These are phyloP conservation scores for Limnanthes douglasii DNA, from an alignment of 345 rosid genomes.

Conservation along the genomic window DNA sequence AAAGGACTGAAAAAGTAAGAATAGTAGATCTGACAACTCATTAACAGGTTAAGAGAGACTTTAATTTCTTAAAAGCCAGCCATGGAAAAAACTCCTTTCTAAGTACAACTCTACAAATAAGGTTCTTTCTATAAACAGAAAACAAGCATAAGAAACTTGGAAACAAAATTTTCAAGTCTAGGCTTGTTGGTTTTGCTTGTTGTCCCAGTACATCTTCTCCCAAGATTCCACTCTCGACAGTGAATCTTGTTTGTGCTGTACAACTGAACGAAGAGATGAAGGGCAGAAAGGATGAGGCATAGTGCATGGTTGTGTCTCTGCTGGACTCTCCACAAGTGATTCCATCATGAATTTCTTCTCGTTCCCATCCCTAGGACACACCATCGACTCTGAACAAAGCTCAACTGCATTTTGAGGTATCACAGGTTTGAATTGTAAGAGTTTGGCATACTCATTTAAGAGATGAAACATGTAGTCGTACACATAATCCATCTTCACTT, in stretches of 20 bases:
- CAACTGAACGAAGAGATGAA: slow-evolving; percentile 17
- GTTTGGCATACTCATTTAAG: slow-evolving; percentile 43
- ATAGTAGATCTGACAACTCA: too few relatives aligned
- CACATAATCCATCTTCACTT: slow-evolving; percentile 40
- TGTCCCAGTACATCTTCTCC: slow-evolving; percentile 39
- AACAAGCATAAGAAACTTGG: too few relatives aligned
- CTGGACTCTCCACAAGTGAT: slow-evolving; percentile 39
- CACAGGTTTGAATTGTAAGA: slow-evolving; percentile 43
- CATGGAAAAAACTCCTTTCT: too few relatives aligned
- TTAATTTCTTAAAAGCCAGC: too few relatives aligned
- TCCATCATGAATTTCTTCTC: slow-evolving; percentile 41
- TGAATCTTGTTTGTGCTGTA: slow-evolving; percentile 18
- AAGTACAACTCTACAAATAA: too few relatives aligned
- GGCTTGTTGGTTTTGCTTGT: too few relatives aligned
- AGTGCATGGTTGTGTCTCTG: slow-evolving; percentile 29
- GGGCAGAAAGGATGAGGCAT: slow-evolving; percentile 32
- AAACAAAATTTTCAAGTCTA: too few relatives aligned
- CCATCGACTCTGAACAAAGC: slow-evolving; percentile 35
- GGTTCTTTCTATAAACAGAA: too few relatives aligned
- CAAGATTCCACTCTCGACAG: slow-evolving; percentile 34
- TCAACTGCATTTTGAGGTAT: slow-evolving; percentile 32
- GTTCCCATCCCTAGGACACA: slow-evolving; percentile 18
- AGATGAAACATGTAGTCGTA: slow-evolving; percentile 73
- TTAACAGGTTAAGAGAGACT: too few relatives aligned
- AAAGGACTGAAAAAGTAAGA: too few relatives aligned